A percentile compares a stretch with the other conserved stretches of the same genome.
These are phyloP conservation scores for Bifiguratus adelaidae DNA, from an alignment of 192 early-diverging fungal genomes.

Conservation along the genomic window DNA sequence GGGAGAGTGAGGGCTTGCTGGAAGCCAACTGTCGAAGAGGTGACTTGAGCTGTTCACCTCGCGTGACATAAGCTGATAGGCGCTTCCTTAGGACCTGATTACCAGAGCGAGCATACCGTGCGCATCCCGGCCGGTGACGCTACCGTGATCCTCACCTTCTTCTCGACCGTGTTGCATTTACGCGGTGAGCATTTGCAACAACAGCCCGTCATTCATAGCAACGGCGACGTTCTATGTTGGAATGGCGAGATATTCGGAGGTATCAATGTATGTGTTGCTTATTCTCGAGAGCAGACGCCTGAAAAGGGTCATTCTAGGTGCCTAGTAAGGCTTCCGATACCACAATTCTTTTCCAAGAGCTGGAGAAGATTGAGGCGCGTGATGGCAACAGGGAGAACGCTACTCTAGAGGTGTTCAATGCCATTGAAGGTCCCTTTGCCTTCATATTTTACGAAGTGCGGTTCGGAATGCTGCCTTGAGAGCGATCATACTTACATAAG, in stretches of 20 bases:
- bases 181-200: conserved; percentile 40
- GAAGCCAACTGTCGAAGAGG: no score
- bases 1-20: no score
- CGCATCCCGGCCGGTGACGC: background rate
- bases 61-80: background rate
- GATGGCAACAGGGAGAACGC: conserved; percentile 5
- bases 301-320: no score
- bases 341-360: conserved; percentile 17
- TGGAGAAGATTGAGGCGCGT: conserved; percentile 19
- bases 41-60: no score
- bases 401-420: conserved; percentile 27
- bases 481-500: conserved; percentile 1
- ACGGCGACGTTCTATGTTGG: conserved; percentile 54
- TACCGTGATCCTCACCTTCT: conserved; percentile 20
- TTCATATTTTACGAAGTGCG: conserved; percentile 64
- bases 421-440: conserved; percentile 74
- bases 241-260: conserved; percentile 91
- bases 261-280: conserved; percentile 41
- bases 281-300: conserved; percentile 15
- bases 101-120: conserved; percentile 16
- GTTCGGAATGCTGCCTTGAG: conserved; percentile 1
- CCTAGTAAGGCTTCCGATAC: conserved; percentile 46
- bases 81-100: conserved; percentile 41
- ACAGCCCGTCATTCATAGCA: conserved; percentile 44
- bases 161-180: conserved; percentile 56